These are phyloP conservation scores for Russula brevipes DNA, from an alignment of 768 basidiomycete genomes.

Conservation along the genomic window DNA sequence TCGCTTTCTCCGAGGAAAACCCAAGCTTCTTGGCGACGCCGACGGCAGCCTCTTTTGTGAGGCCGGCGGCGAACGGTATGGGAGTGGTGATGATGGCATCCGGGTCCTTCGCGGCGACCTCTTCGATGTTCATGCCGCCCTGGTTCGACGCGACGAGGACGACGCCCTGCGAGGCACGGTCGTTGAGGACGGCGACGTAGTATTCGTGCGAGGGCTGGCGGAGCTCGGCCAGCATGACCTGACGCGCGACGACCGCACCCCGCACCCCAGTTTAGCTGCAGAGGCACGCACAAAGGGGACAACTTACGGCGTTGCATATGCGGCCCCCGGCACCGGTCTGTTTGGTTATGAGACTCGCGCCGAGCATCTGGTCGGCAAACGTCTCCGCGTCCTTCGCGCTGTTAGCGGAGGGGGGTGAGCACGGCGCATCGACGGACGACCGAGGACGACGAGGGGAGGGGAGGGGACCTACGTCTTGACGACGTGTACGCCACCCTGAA, in stretches of 20 bases:
- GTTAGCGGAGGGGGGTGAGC: conserved; percentile 28
- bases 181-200: conserved; percentile 95
- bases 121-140: conserved; percentile 99
- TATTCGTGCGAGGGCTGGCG: conserved; percentile 93
- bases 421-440: no score
- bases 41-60: conserved; percentile 66
- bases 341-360: conserved; percentile 93
- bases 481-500: conserved; percentile 97
- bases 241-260: not conserved
- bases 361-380: conserved; percentile 88
- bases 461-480: conserved; percentile 60
- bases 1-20: conserved; percentile 65
- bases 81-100: conserved; percentile 92
- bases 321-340: conserved; percentile 93
- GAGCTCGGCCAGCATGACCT: conserved; percentile 98
- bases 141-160: conserved; percentile 92
- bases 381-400: conserved; percentile 80
- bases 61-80: conserved; percentile 77
- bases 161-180: conserved; percentile 81
- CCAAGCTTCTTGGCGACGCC: conserved; percentile 86
- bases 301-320: conserved; percentile 84
- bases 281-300: no score
- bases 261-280: not conserved
- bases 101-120: conserved; percentile 95
- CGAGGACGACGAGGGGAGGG: no score